Evolutionary conservation across 2,329 filamentous ascomycete genomes (phyloP).

Genomic region (Penicillium frequentans): DNA sequence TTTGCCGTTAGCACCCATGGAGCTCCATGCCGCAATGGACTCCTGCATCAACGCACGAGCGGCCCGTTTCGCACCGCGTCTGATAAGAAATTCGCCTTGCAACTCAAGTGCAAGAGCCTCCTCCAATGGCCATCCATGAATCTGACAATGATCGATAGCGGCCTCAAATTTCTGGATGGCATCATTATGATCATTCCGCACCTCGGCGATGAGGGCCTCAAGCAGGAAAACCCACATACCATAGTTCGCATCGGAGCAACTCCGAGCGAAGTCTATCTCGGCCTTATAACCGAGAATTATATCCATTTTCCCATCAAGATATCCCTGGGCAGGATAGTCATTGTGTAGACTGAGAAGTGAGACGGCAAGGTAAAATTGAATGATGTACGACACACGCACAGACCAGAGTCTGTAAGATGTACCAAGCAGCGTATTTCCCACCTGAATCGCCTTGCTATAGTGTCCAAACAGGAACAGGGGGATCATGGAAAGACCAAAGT

Average conservation of each 20-base stretch:
- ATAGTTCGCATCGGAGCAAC: conserved; percentile 61
- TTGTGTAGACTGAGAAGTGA: conserved; percentile 45
- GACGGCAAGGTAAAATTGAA: conserved; percentile 49
- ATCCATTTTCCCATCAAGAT: conserved; percentile 50
- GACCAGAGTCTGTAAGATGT: conserved; percentile 49
- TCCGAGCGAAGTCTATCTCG: conserved; percentile 53
- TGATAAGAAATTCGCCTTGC: conserved; percentile 59
- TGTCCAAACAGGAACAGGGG: conserved; percentile 50
- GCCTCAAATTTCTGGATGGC: conserved; percentile 54
- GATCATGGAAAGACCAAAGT: conserved; percentile 51
- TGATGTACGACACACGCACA: conserved; percentile 42
- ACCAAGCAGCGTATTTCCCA: conserved; percentile 42
- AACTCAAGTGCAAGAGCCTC: conserved; percentile 61
- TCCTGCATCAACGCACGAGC: conserved; percentile 60
- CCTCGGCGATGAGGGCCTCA: conserved; percentile 56
- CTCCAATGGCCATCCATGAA: conserved; percentile 59
- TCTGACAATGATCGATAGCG: conserved; percentile 61
- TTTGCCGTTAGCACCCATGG: conserved; percentile 60
- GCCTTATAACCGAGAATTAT: conserved; percentile 51
- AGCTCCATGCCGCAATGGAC: conserved; percentile 58
- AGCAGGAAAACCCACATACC: conserved; percentile 58
- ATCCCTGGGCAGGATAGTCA: conserved; percentile 42
- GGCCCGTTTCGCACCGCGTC: conserved; percentile 58
- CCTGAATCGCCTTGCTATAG: conserved; percentile 44
- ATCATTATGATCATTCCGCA: conserved; percentile 44